Evolutionary conservation across 352 stramenopile genomes (phyloP).

Genomic region (Pythium folliculosum): DNA sequence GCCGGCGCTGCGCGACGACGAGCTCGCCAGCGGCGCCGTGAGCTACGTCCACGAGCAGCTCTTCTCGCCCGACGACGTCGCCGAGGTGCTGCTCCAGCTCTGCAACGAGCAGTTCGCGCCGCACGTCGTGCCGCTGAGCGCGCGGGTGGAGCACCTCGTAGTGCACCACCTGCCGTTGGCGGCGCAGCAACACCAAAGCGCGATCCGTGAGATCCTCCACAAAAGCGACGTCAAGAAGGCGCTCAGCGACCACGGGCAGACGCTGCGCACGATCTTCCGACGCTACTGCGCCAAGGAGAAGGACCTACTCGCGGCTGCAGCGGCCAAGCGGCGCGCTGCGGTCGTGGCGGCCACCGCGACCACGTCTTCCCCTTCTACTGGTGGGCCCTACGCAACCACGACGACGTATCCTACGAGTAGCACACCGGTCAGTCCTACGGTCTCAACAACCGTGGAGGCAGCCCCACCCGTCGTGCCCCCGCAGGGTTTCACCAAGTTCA

Average conservation of each 20-base stretch:
- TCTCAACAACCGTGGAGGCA: not conserved
- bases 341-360: conserved; percentile 13
- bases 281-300: conserved; percentile 72
- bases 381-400: not conserved
- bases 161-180: conserved; percentile 52
- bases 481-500: conserved; percentile 61
- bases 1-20: conserved; percentile 54
- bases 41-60: conserved; percentile 43
- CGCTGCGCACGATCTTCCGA: conserved; percentile 70
- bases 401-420: not conserved
- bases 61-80: conserved; percentile 63
- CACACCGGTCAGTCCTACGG: not conserved
- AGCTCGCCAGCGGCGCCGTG: conserved; percentile 35
- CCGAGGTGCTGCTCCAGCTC: conserved; percentile 64
- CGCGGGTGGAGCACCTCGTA: conserved; percentile 64
- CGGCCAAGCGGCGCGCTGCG: conserved; percentile 27
- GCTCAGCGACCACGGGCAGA: conserved; percentile 56
- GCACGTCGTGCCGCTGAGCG: conserved; percentile 48
- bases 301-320: conserved; percentile 29
- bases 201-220: conserved; percentile 60
- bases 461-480: not conserved
- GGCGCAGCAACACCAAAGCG: conserved; percentile 53
- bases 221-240: conserved; percentile 52
- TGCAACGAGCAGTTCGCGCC: conserved; percentile 81
- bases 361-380: too few species aligned